Percentiles rank a stretch among this genome's conserved stretches.
phyloP scores from a whole-genome alignment of 129 eudicot species.

The Escallonia herrerae region DNA sequence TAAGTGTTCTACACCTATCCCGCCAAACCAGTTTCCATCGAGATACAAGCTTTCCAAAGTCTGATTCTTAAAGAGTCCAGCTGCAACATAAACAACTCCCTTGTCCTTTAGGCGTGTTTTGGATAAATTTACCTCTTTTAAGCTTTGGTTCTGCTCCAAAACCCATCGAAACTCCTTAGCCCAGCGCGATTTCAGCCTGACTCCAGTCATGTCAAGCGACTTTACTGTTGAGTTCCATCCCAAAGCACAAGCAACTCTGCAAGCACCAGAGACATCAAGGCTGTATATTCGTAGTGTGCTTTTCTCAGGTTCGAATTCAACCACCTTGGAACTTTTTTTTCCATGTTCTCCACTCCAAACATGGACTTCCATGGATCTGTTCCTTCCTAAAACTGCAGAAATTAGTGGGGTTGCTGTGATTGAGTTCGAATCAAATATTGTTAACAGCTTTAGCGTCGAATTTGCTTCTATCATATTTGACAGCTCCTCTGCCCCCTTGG shows the following conservation, averaged over 20 bases:
- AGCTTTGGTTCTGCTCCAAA: constrained; percentile 69
- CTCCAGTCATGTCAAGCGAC: constrained; percentile 73
- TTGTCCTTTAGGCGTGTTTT: constrained; percentile 69
- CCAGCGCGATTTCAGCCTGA: constrained; percentile 67
- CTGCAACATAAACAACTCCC: constrained; percentile 78
- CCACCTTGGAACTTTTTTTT: constrained; percentile 46
- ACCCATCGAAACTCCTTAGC: constrained; percentile 86
- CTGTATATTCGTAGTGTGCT: constrained; percentile 52
- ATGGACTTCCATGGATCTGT: constrained; percentile 72
- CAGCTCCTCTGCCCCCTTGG: constrained; percentile 83
- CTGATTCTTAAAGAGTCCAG: constrained; percentile 77
- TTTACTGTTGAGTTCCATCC: constrained; percentile 71
- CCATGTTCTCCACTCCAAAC: constrained; percentile 55
- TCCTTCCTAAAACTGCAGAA: constrained; percentile 81
- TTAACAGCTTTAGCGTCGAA: constrained; percentile 53
- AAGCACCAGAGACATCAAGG: constrained; percentile 49
- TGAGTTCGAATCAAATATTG: constrained; percentile 62
- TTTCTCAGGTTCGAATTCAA: constrained; percentile 66
- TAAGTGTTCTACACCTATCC: constrained; percentile 72
- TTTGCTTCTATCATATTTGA: constrained; percentile 87
- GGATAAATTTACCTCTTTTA: constrained; percentile 62
- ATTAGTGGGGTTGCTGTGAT: constrained; percentile 70
- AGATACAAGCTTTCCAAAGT: constrained; percentile 46
- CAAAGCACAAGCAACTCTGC: constrained; percentile 65
- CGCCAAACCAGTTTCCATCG: constrained; percentile 61